phyloP scores from a whole-genome alignment of 768 basidiomycete species.

The Pisolithus sp. region DNA sequence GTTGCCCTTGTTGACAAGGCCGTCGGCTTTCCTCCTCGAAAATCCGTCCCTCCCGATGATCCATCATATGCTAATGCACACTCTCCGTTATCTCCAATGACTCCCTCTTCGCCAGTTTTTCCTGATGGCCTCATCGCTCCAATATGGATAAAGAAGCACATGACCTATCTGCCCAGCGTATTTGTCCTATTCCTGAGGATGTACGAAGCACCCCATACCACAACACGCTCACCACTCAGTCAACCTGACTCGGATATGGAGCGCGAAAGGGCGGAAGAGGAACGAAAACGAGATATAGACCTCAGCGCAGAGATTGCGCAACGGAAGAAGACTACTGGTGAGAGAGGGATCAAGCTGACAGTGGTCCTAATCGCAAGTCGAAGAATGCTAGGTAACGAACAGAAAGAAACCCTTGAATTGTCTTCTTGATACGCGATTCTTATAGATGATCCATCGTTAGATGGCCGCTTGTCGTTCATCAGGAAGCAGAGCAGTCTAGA shows the following conservation, averaged over 20 bases:
- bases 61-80: slow-evolving; percentile 54
- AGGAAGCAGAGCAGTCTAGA: slow-evolving; percentile 85
- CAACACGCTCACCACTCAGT: slow-evolving; percentile 49
- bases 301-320: slow-evolving; percentile 74
- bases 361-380: slow-evolving; percentile 90
- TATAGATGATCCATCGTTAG: slow-evolving; percentile 79
- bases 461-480: slow-evolving; percentile 79
- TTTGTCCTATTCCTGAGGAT: slow-evolving; percentile 88
- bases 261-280: slow-evolving; percentile 56
- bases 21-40: slow-evolving; percentile 83
- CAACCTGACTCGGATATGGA: slow-evolving; percentile 47
- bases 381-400: slow-evolving; percentile 67
- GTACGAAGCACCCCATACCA: slow-evolving; percentile 54
- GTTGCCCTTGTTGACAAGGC: slow-evolving; percentile 79
- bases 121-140: slow-evolving; percentile 97
- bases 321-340: slow-evolving; percentile 72
- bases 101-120: slow-evolving; percentile 80
- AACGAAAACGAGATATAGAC: slow-evolving; percentile 65
- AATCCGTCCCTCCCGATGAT: slow-evolving; percentile 55
- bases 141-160: slow-evolving; percentile 97
- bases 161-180: slow-evolving; percentile 83
- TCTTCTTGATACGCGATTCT: background rate
- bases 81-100: slow-evolving; percentile 91
- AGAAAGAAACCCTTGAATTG: background rate
- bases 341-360: slow-evolving; percentile 89